Evolutionary conservation across 2,329 filamentous ascomycete species (phyloP), one percentile per base, ranked within the genome.

Genomic region (Botrytis squamosa): DNA sequence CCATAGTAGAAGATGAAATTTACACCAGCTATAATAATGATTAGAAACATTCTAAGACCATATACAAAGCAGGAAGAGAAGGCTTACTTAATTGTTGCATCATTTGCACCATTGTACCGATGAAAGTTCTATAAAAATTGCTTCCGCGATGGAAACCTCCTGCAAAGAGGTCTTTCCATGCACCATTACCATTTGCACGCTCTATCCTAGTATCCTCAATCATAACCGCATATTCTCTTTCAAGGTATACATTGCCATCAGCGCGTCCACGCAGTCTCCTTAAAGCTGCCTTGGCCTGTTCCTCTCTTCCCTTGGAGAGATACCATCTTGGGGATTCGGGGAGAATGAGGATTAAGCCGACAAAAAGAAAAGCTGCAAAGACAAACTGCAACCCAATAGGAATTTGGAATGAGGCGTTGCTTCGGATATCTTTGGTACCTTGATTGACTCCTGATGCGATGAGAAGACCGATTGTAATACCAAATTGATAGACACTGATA

Each of bases 1-100:
- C 92, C 93, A 85, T 91, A 93, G 85, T 93, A 93, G 86, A 94
- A 95, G 86, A 96, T 93, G 84, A 95, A 97, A 88, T 97, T 97
- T 84, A 97, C 92, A 86, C 94, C 93, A 93, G 81, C 75, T 92
- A 88, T 65, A 49, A 62, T n/a, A 59, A 4, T 29, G 8, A 18
- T 71, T 44, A 59, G 64, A 62, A n/a, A 73, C 52, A 55, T 42
- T 36, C 69, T 46, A 55, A 5, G n/a, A 49, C 29, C 49, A 16
- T 7, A 42, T 9, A 4, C 9, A 25, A 40, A n/a, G 22, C 57
- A 22, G 18, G 42, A 84, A 44, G 22, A 18, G 84, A 44, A 10
- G 7, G 71, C 71, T 73, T 74, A 85, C 86, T 71, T 38, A 75
- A 89, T 84, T 93, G 91, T 84, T 93, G 91, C 90, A 93, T 93